Base-by-base conservation (phyloP, 2,329 filamentous ascomycete genomes). In the Cladosporium sp. region DNA sequence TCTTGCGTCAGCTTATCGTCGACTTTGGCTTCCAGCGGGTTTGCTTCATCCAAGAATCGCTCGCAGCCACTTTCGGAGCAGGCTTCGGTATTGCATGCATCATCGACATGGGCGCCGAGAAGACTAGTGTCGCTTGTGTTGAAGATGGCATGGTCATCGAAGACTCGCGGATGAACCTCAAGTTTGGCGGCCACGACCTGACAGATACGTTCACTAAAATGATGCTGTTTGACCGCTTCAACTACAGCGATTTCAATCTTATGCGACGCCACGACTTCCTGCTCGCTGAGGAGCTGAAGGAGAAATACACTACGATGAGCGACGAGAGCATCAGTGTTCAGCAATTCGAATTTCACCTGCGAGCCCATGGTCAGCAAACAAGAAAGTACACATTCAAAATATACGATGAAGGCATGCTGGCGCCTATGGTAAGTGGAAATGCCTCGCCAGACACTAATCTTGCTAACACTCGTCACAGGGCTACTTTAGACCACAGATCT, bases 181-280 rank as follows among this genome's bases (percentile, higher is more conserved):
- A 99, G 77, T 96, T 90, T 73, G 95, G 95, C 60, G 95, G 95
- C 1, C 89, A 86, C 72, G 95, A 99, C 77, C 91, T 98, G 44
- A 98, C 95, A 0, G 92, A 97, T 72, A 91, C 92, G 0, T 97
- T 99, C 73, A 85, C 97, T 76, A 97, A 95, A 80, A 98, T 98
- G 94, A 93, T 98, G 90, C 86, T 99, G 2, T 93, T 91, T 78
- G 93, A 97, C 77, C 91, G 95, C 73, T 97, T 99, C 72, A 94
- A 96, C 5, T 99, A 99, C 76, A 86, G 90, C 57, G 93, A 97
- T 23, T 96, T 99, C 80, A 97, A 99, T 75, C 83, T 99, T 31
- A 89, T 88, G 77, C 86, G 93, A 63, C 88, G 95, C 57, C 96
- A 97, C 74, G 95, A 99, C 76, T 97, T 94, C 71, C 80, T 98